Evolutionary conservation across 441 rosid genomes (phyloP).

Genomic region (Aleurites moluccanus): DNA sequence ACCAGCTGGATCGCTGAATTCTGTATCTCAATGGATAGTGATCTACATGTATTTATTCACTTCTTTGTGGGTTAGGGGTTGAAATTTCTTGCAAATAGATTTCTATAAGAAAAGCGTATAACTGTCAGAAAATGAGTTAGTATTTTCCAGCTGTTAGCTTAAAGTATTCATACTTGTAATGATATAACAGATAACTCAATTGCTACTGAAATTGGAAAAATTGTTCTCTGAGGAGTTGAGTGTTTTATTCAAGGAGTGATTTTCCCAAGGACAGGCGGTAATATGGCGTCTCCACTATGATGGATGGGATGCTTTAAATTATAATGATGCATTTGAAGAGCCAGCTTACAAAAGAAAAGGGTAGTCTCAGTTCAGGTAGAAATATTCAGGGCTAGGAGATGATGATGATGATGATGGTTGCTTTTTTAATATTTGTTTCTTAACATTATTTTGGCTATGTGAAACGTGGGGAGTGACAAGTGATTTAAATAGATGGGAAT

Average conservation of each 20-base stretch:
- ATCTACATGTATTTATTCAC: not conserved
- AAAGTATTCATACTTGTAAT: not conserved
- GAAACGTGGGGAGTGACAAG: not conserved
- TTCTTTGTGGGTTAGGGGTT: not conserved
- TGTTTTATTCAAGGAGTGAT: not conserved
- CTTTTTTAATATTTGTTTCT: not conserved
- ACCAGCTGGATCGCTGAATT: not conserved
- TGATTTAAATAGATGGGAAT: not conserved
- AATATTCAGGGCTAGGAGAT: not conserved
- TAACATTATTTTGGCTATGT: too few species aligned
- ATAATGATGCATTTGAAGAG: not conserved
- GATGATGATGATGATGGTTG: not conserved
- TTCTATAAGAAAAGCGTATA: not conserved
- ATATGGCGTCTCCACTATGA: conserved; percentile 9
- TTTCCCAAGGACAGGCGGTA: not conserved
- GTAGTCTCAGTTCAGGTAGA: not conserved
- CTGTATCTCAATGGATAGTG: conserved; percentile 1
- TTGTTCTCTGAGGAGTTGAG: not conserved
- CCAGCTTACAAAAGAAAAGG: not conserved
- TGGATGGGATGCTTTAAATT: not conserved
- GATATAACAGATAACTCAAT: not conserved
- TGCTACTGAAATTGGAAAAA: not conserved
- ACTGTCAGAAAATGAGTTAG: not conserved
- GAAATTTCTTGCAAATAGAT: not conserved
- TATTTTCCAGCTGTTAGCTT: not conserved